Conservation (phyloP, 2,329 filamentous ascomycete genomes). For the Epichloe uncinata region DNA sequence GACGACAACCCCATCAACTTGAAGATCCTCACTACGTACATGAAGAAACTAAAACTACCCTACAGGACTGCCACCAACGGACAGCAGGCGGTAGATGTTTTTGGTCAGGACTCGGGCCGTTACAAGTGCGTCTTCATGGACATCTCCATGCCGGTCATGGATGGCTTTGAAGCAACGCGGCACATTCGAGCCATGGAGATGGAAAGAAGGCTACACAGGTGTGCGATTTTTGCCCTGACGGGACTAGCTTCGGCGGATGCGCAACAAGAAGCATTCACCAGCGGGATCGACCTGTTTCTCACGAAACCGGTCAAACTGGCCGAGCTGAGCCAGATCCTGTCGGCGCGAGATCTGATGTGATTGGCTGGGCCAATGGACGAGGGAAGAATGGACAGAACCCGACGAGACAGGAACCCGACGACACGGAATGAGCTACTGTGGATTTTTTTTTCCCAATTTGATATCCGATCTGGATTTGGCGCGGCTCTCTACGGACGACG, state of each 20-base stretch:
- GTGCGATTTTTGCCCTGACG: constrained; percentile 35
- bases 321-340: constrained; percentile 14
- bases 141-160: constrained; percentile 41
- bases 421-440: not conserved
- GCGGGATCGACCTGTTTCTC: constrained; percentile 37
- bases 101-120: constrained; percentile 5
- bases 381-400: not conserved
- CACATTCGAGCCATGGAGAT: constrained; percentile 23
- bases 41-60: constrained; percentile 14
- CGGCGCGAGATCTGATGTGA: not conserved
- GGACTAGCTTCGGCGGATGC: constrained; percentile 32
- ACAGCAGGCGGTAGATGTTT: constrained; percentile 15
- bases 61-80: constrained; percentile 15
- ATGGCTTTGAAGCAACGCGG: constrained; percentile 33
- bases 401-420: not conserved
- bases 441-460: too few species aligned
- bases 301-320: constrained; percentile 36
- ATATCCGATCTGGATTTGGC: too few species aligned
- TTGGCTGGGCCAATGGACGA: not conserved
- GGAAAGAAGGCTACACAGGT: not conserved
- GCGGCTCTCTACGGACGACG: too few species aligned
- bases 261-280: constrained; percentile 35
- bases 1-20: constrained; percentile 26
- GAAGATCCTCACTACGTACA: constrained; percentile 16
- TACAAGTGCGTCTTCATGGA: constrained; percentile 25